Evolutionary conservation across 2,329 filamentous ascomycete species (phyloP).

Genomic region (Aspergillus versicolor): DNA sequence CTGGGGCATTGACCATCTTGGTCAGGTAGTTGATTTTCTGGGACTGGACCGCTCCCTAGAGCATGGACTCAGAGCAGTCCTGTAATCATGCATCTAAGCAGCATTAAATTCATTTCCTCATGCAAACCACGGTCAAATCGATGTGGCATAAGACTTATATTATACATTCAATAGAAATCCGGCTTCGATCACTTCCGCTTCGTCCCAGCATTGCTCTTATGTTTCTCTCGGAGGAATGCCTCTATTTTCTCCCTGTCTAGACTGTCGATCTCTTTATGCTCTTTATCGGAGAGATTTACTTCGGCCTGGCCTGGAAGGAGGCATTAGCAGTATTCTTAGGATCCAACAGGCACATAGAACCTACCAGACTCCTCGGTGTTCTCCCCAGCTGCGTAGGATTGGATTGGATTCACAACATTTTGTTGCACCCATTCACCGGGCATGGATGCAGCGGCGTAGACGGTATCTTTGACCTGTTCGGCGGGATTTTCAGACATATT

Average conservation of each 20-base stretch:
- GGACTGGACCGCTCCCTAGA: constrained; percentile 45
- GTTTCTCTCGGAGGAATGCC: constrained; percentile 33
- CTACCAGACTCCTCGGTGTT: neutral
- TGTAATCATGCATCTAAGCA: constrained; percentile 16
- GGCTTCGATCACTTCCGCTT: neutral
- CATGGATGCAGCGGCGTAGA: constrained; percentile 3
- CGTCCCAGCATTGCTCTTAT: constrained; percentile 23
- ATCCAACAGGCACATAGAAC: neutral
- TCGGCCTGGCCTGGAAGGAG: neutral
- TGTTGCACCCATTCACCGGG: constrained; percentile 14
- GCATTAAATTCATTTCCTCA: neutral
- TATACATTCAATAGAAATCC: neutral
- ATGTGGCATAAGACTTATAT: neutral
- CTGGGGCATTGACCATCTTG: constrained; percentile 63
- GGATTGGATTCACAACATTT: constrained; percentile 13
- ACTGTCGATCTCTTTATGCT: constrained; percentile 25
- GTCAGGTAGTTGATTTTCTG: constrained; percentile 54
- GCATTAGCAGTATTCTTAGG: neutral
- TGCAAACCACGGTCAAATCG: neutral
- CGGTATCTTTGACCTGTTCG: constrained; percentile 12
- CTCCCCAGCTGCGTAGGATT: constrained; percentile 10
- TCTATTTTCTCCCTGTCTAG: constrained; percentile 31
- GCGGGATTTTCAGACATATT: constrained; percentile 14
- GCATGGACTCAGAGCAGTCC: constrained; percentile 28
- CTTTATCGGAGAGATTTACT: constrained; percentile 12